Evolutionary conservation across 192 early-diverging fungal species (phyloP).

Genomic region (Chytriomyces sp.): DNA sequence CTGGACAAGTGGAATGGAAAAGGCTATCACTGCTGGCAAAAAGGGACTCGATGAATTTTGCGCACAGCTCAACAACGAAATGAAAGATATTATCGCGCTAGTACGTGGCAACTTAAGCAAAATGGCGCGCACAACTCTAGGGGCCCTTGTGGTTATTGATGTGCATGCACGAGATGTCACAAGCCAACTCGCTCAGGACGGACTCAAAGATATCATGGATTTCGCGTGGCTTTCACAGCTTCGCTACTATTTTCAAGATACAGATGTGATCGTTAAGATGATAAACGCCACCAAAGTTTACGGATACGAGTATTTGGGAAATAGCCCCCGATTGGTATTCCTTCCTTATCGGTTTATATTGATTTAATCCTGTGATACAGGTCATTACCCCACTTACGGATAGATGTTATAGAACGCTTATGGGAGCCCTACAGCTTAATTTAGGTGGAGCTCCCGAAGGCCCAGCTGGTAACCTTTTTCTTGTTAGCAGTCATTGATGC

Average conservation of each 20-base stretch:
- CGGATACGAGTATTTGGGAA: constrained; percentile 57
- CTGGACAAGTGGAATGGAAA: constrained; percentile 62
- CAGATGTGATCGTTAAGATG: constrained; percentile 61
- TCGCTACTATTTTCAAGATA: constrained; percentile 65
- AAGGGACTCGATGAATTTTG: constrained; percentile 56
- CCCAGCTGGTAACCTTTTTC: constrained; percentile 38
- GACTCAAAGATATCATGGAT: constrained; percentile 52
- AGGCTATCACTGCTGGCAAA: constrained; percentile 52
- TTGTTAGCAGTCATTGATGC: not conserved
- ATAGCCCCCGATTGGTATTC: constrained; percentile 48
- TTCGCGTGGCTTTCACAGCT: constrained; percentile 66
- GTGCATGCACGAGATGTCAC: constrained; percentile 68
- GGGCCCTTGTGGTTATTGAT: constrained; percentile 67
- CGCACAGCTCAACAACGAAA: constrained; percentile 50
- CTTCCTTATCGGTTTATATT: constrained; percentile 5
- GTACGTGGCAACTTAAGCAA: constrained; percentile 61
- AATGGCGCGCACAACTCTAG: constrained; percentile 63
- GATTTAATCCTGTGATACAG: constrained; percentile 54
- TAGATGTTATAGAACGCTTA: constrained; percentile 62
- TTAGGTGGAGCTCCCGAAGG: constrained; percentile 68
- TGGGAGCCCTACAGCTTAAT: constrained; percentile 67
- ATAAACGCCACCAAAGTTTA: constrained; percentile 65
- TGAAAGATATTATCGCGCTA: constrained; percentile 60
- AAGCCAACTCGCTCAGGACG: constrained; percentile 45
- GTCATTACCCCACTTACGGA: constrained; percentile 68